phyloP scores from a whole-genome alignment of 768 basidiomycete genomes.

The Coprinopsis strossmayeri region DNA sequence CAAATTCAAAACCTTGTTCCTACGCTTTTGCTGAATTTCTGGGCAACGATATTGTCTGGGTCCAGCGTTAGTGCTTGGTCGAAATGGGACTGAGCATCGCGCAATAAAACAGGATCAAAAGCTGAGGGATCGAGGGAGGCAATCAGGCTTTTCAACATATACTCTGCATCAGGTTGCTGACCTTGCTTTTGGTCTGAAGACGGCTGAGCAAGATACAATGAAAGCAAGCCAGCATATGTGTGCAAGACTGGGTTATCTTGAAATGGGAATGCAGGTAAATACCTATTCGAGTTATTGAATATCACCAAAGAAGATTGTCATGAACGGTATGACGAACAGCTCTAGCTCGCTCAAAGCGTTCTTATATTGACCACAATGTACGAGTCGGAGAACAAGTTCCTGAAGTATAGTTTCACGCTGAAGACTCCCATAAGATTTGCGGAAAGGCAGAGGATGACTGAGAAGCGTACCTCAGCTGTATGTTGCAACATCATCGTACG shows the following conservation, averaged over 20 bases:
- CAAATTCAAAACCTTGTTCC: not conserved
- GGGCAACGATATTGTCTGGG: conserved; percentile 46
- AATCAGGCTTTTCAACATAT: too few relatives aligned
- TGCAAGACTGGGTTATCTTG: conserved; percentile 77
- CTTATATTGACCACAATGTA: conserved; percentile 47
- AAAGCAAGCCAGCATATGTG: conserved; percentile 74
- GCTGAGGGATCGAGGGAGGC: too few relatives aligned
- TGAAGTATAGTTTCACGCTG: conserved; percentile 73
- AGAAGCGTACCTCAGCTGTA: conserved; percentile 50
- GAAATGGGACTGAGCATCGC: conserved; percentile 58
- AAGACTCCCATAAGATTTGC: conserved; percentile 5
- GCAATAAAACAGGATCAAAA: conserved; percentile 30
- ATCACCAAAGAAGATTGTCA: conserved; percentile 5
- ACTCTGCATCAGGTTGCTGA: too few relatives aligned
- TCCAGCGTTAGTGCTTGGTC: conserved; percentile 58
- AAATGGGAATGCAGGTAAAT: conserved; percentile 83
- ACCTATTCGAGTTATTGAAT: conserved; percentile 36
- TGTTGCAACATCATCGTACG: conserved; percentile 66
- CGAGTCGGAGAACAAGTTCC: conserved; percentile 66
- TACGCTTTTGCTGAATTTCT: conserved; percentile 50
- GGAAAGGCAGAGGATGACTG: conserved; percentile 1
- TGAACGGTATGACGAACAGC: conserved; percentile 44
- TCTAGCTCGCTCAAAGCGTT: conserved; percentile 84
- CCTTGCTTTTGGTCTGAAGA: conserved; percentile 3
- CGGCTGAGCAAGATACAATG: conserved; percentile 51